These are phyloP conservation scores for Collariella sp. DNA, from an alignment of 495 filamentous ascomycete genomes.

Conservation along the genomic window DNA sequence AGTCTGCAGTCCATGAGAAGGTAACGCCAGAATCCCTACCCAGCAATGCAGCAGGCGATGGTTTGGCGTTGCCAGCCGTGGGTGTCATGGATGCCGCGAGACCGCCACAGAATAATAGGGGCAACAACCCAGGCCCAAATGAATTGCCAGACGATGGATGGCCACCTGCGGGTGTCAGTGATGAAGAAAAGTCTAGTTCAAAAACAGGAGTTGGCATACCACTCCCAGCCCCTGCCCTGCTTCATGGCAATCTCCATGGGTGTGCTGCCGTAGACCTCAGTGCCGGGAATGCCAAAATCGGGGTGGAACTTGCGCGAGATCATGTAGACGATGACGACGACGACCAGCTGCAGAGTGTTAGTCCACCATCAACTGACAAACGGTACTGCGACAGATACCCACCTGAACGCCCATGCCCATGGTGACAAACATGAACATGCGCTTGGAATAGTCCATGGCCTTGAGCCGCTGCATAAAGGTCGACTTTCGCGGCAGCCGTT, in stretches of 20 bases:
- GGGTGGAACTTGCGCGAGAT: conserved; percentile 58
- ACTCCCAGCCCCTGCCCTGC: conserved; percentile 51
- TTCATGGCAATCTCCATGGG: conserved; percentile 42
- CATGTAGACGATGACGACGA: conserved; percentile 53
- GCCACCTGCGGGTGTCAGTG: conserved; percentile 37
- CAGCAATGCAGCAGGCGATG: conserved; percentile 48
- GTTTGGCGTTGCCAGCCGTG: conserved; percentile 63
- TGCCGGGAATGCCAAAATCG: conserved; percentile 34
- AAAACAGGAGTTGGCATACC: conserved; percentile 25
- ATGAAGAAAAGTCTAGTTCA: neutral
- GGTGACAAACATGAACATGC: conserved; percentile 40
- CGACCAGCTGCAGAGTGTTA: conserved; percentile 40
- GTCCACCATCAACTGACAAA: neutral
- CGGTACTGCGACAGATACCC: conserved; percentile 1
- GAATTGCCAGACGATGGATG: conserved; percentile 54
- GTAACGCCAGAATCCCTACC: conserved; percentile 28
- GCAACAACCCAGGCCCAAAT: conserved; percentile 53
- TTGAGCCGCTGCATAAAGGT: conserved; percentile 8
- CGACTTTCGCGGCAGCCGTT: conserved; percentile 7
- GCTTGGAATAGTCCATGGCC: conserved; percentile 38
- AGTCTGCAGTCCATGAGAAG: neutral
- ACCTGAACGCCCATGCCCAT: conserved; percentile 49
- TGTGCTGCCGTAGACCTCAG: conserved; percentile 33
- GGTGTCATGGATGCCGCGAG: conserved; percentile 50
- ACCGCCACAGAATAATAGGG: conserved; percentile 35